Percentiles rank a stretch among this genome's conserved stretches.
phyloP scores from a whole-genome alignment of 176 grass and related monocot genomes.

The Juncus effusus region DNA sequence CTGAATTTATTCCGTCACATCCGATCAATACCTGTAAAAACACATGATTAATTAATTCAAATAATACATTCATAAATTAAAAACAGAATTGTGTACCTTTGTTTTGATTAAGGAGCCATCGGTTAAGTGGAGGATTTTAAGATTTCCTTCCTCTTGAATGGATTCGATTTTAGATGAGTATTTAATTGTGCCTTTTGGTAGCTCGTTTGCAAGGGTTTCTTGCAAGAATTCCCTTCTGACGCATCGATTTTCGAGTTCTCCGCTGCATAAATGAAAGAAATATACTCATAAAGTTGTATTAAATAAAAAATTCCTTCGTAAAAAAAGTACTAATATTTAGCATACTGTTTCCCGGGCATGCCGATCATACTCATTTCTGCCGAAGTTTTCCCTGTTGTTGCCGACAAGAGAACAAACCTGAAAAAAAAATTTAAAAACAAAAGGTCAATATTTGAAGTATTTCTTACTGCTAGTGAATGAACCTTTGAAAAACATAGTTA shows the following conservation, averaged over 20 bases:
- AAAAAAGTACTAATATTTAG: no score
- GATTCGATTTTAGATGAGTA: conserved; percentile 67
- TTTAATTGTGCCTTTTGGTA: conserved; percentile 53
- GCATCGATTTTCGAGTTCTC: conserved; percentile 46
- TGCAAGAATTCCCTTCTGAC: conserved; percentile 51
- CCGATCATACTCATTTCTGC: no score
- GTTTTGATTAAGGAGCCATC: conserved; percentile 53
- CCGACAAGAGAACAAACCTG: no score
- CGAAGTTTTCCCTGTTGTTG: no score
- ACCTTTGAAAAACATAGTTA: no score
- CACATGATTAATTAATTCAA: conserved; percentile 3
- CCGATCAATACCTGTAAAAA: conserved; percentile 51
- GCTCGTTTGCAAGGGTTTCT: conserved; percentile 41
- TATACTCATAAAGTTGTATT: no score
- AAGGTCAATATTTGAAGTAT: no score
- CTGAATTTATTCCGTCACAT: conserved; percentile 67
- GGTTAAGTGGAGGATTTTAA: conserved; percentile 57
- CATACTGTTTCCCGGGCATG: no score
- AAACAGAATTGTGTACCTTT: conserved; percentile 40
- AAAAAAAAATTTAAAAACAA: no score
- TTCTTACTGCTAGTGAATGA: no score
- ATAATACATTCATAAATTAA: not conserved
- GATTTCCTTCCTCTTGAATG: conserved; percentile 38
- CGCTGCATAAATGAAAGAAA: conserved; percentile 27
- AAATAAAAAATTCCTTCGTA: no score